phyloP scores from a whole-genome alignment of 176 grass and related monocot species.

The Eleusine coracana region DNA sequence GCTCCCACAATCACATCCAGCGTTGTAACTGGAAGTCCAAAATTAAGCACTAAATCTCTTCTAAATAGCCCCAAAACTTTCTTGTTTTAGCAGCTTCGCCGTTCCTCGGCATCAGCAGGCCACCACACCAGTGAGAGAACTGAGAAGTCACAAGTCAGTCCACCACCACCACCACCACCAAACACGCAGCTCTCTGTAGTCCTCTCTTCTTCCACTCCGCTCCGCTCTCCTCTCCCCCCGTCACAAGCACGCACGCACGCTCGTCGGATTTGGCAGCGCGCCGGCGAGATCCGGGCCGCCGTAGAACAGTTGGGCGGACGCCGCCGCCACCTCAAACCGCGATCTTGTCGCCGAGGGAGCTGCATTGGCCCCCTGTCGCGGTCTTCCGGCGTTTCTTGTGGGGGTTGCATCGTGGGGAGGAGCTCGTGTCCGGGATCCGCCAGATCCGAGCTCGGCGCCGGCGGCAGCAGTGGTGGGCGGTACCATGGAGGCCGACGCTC shows the following conservation, averaged over 20 bases:
- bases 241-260: slow-evolving; percentile 22
- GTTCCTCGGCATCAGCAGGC: slow-evolving; percentile 11
- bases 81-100: slow-evolving; percentile 23
- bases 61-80: background rate
- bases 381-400: slow-evolving; percentile 39
- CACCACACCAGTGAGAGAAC: background rate
- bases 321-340: background rate
- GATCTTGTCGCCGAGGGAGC: slow-evolving; percentile 44
- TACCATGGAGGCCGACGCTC: slow-evolving; percentile 70
- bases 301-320: slow-evolving; percentile 6
- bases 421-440: slow-evolving; percentile 40
- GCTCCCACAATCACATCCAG: slow-evolving; percentile 24
- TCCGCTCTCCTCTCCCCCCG: slow-evolving; percentile 27
- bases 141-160: slow-evolving; percentile 3
- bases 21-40: background rate
- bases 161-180: slow-evolving; percentile 32
- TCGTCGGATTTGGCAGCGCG: slow-evolving; percentile 40
- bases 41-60: slow-evolving; percentile 30
- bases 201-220: slow-evolving; percentile 51
- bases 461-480: slow-evolving; percentile 9
- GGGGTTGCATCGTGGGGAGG: slow-evolving; percentile 1
- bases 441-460: slow-evolving; percentile 47
- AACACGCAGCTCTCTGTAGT: slow-evolving; percentile 45
- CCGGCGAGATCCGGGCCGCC: slow-evolving; percentile 46
- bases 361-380: slow-evolving; percentile 45